Percentiles rank a stretch among this genome's conserved stretches.
Evolutionary conservation across 106 monocot genomes (phyloP).

Genomic region (Alisma plantagoaquatica): DNA sequence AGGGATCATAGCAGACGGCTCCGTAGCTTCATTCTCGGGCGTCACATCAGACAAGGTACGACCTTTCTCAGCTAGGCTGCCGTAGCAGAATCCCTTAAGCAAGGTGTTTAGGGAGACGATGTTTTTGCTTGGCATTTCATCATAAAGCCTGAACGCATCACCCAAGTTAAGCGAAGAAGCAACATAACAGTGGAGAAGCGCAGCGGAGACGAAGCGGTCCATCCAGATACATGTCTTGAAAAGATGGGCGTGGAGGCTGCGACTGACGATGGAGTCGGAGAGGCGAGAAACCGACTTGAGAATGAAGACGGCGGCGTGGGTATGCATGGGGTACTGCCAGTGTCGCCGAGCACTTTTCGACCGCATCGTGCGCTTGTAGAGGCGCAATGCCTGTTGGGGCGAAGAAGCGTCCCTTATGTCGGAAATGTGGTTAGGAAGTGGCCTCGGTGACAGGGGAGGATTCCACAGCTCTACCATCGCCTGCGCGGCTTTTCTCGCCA

Average conservation of each 20-base stretch:
- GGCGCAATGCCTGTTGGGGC: constrained; percentile 22
- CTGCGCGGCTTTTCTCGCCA: too few relatives aligned
- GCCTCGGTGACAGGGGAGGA: too few relatives aligned
- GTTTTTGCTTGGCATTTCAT: constrained; percentile 45
- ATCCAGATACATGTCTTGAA: constrained; percentile 35
- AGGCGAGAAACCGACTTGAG: constrained; percentile 34
- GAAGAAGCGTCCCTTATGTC: constrained; percentile 21
- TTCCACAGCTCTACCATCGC: too few relatives aligned
- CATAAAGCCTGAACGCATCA: constrained; percentile 39
- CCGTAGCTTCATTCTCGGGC: constrained; percentile 34
- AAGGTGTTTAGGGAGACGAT: constrained; percentile 41
- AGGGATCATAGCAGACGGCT: constrained; percentile 52
- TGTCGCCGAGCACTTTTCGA: too few relatives aligned
- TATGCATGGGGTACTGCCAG: constrained; percentile 17
- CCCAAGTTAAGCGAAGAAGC: constrained; percentile 13
- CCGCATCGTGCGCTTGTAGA: constrained; percentile 19
- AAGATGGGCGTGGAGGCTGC: constrained; percentile 46
- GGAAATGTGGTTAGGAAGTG: neutral
- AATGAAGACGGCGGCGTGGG: constrained; percentile 39
- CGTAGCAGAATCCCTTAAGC: constrained; percentile 24
- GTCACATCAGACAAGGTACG: constrained; percentile 35
- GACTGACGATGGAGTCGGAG: constrained; percentile 13
- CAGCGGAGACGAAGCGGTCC: constrained; percentile 36
- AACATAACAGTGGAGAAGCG: constrained; percentile 41
- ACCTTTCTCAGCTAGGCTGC: constrained; percentile 15